phyloP scores from a whole-genome alignment of 352 stramenopile genomes.

The Phytophthora capsici region DNA sequence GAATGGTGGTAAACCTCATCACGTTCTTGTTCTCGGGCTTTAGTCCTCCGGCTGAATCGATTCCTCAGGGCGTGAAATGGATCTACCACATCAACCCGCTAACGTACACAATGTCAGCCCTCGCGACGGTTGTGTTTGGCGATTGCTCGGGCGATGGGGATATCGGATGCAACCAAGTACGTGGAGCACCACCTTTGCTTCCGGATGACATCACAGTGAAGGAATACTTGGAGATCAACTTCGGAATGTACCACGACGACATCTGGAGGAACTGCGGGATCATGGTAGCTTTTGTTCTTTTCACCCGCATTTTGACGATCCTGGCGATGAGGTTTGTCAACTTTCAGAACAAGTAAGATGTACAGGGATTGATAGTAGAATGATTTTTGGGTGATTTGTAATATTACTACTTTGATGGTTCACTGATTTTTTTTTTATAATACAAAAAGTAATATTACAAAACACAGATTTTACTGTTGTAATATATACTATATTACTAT shows the following conservation, averaged over 20 bases:
- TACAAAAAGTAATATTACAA: too few relatives aligned
- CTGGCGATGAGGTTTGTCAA: conserved; percentile 25
- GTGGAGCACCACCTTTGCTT: conserved; percentile 5
- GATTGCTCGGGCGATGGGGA: conserved; percentile 22
- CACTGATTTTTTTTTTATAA: too few relatives aligned
- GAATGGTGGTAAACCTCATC: conserved; percentile 41
- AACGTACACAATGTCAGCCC: conserved; percentile 40
- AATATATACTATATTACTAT: too few relatives aligned
- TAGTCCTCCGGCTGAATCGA: conserved; percentile 39
- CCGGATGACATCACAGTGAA: conserved; percentile 16
- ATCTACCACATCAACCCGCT: conserved; percentile 38
- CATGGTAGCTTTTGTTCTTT: background rate
- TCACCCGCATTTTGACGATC: conserved; percentile 8
- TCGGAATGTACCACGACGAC: conserved; percentile 14
- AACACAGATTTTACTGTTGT: too few relatives aligned
- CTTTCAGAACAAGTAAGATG: background rate
- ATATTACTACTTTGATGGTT: too few relatives aligned
- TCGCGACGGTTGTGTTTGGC: conserved; percentile 40
- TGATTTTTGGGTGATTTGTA: too few relatives aligned
- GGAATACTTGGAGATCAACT: conserved; percentile 24
- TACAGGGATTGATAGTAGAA: too few relatives aligned
- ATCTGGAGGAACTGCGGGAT: conserved; percentile 22
- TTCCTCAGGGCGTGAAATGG: conserved; percentile 30
- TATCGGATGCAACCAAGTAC: conserved; percentile 19
- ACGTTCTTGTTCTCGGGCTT: conserved; percentile 43